Evolutionary conservation across 805 yeast species (phyloP).

Genomic region (Kodamaea lidongshanica): DNA sequence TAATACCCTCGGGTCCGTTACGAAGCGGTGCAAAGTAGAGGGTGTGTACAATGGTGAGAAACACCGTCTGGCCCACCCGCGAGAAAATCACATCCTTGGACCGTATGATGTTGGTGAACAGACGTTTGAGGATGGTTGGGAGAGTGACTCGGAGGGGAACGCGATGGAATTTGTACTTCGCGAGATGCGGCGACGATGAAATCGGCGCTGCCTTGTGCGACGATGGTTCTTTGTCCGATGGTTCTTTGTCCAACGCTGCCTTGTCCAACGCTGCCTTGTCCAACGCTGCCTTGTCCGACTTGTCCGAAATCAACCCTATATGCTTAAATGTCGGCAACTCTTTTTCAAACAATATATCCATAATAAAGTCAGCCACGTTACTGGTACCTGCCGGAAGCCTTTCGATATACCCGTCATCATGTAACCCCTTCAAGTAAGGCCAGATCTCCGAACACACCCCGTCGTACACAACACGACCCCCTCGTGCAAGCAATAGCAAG

Average conservation of each 20-base stretch:
- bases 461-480: conserved; percentile 19
- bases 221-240: too few species aligned
- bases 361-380: conserved; percentile 18
- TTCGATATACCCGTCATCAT: too few species aligned
- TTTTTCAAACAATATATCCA: conserved; percentile 12
- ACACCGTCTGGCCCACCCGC: conserved; percentile 14
- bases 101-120: conserved; percentile 16
- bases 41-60: conserved; percentile 17
- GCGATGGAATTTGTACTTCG: conserved; percentile 15
- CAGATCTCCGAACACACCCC: conserved; percentile 12
- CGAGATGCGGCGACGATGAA: too few species aligned
- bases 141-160: conserved; percentile 8
- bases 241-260: too few species aligned
- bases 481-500: conserved; percentile 19
- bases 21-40: conserved; percentile 21
- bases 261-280: too few species aligned
- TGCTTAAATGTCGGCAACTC: too few species aligned
- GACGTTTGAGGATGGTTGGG: conserved; percentile 14
- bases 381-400: conserved; percentile 10
- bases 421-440: conserved; percentile 11
- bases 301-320: too few species aligned
- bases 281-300: too few species aligned
- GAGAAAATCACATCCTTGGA: conserved; percentile 18
- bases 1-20: conserved; percentile 16
- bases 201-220: too few species aligned